These are phyloP conservation scores for Fusarium penzigii DNA, from an alignment of 2,329 filamentous ascomycete genomes.

Conservation along the genomic window DNA sequence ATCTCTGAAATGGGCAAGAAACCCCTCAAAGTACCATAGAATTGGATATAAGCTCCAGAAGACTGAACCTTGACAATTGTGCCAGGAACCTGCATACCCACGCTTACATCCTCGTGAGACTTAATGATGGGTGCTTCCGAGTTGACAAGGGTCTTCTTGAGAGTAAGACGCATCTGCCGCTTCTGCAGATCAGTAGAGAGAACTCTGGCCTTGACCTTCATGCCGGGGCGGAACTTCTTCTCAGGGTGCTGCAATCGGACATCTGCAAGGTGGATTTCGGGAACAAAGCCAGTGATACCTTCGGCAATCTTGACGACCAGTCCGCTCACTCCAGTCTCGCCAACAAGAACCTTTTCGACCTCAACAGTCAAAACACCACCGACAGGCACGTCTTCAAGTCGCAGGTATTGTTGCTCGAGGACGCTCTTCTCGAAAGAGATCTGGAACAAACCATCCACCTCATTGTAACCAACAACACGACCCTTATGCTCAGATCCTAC, in stretches of 20 bases:
- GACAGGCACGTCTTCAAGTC: slow-evolving; percentile 85
- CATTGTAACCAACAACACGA: slow-evolving; percentile 83
- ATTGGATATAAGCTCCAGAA: slow-evolving; percentile 85
- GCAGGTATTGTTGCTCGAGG: slow-evolving; percentile 83
- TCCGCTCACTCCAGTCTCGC: slow-evolving; percentile 75
- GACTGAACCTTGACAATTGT: slow-evolving; percentile 81
- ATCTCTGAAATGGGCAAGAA: slow-evolving; percentile 95
- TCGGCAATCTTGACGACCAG: slow-evolving; percentile 83
- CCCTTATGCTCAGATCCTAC: slow-evolving; percentile 76
- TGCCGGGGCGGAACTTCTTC: slow-evolving; percentile 90
- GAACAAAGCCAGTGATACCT: slow-evolving; percentile 84
- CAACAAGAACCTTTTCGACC: slow-evolving; percentile 81
- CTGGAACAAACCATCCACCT: slow-evolving; percentile 81
- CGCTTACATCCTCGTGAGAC: slow-evolving; percentile 70
- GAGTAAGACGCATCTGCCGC: slow-evolving; percentile 78
- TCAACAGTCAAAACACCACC: slow-evolving; percentile 80
- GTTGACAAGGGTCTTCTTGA: slow-evolving; percentile 95
- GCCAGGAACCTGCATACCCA: slow-evolving; percentile 79
- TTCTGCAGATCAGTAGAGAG: slow-evolving; percentile 76
- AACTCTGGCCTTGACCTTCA: slow-evolving; percentile 81
- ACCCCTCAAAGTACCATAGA: slow-evolving; percentile 80
- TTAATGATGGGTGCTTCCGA: slow-evolving; percentile 80
- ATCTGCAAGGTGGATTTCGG: slow-evolving; percentile 87
- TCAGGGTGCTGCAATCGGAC: slow-evolving; percentile 87
- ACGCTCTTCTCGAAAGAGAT: slow-evolving; percentile 81